Evolutionary conservation across 495 filamentous ascomycete genomes (phyloP).

Genomic region (Coniosporium apollinis): DNA sequence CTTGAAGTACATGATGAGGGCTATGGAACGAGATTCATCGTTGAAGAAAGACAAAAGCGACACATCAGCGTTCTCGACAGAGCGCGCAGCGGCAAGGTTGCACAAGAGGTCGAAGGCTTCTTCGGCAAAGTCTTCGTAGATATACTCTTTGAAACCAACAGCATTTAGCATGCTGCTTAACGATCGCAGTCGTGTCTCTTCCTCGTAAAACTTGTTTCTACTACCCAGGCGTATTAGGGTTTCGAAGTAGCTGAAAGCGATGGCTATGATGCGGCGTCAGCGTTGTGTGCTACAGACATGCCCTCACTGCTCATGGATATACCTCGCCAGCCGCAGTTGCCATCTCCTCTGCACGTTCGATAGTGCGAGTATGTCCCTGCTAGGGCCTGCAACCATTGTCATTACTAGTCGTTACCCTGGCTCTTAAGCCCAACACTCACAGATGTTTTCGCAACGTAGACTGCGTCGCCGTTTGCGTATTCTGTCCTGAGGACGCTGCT

Average conservation of each 20-base stretch:
- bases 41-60: conserved; percentile 65
- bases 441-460: conserved; percentile 68
- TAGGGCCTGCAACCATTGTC: conserved; percentile 39
- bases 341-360: conserved; percentile 78
- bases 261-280: conserved; percentile 48
- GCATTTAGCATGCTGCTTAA: conserved; percentile 52
- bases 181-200: conserved; percentile 51
- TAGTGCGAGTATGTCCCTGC: conserved; percentile 74
- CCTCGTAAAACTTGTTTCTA: conserved; percentile 42
- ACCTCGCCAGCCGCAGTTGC: conserved; percentile 98
- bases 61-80: conserved; percentile 37
- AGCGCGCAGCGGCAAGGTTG: conserved; percentile 34
- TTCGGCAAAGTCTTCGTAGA: conserved; percentile 74
- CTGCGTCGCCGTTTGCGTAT: conserved; percentile 80
- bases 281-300: conserved; percentile 9
- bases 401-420: background rate
- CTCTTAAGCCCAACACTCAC: conserved; percentile 34
- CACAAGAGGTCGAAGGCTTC: conserved; percentile 51
- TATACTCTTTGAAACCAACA: conserved; percentile 39
- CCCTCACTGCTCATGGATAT: conserved; percentile 11
- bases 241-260: conserved; percentile 89
- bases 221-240: conserved; percentile 52
- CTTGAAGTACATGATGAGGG: conserved; percentile 58
- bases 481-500: conserved; percentile 67
- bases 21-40: conserved; percentile 42